Conservation (phyloP, 2,329 filamentous ascomycete species). For the Didymella exigua region DNA sequence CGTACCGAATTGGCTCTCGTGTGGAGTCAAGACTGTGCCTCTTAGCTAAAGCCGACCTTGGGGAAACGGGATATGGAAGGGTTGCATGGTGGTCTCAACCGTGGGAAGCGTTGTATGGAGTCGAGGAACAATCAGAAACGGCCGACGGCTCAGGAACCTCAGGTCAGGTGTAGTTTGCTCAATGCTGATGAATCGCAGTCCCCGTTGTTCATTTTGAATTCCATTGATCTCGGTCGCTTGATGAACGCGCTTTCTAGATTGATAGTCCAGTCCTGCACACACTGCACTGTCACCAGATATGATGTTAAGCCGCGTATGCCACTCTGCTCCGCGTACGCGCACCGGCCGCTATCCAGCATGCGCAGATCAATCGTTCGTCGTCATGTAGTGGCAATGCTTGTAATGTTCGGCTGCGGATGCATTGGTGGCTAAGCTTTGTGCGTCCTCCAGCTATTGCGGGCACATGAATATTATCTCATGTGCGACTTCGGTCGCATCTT, state of each 20-base stretch:
- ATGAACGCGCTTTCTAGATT: too few relatives aligned
- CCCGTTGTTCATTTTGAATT: too few relatives aligned
- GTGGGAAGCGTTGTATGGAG: too few relatives aligned
- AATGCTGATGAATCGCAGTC: neutral
- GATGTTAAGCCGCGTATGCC: neutral
- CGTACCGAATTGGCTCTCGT: too few relatives aligned
- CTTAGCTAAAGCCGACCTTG: too few relatives aligned
- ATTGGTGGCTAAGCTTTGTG: neutral
- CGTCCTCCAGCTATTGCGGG: neutral
- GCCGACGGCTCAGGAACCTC: neutral
- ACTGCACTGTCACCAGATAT: neutral
- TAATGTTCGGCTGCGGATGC: conserved; percentile 6
- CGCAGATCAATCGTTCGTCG: neutral
- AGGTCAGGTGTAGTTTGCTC: too few relatives aligned
- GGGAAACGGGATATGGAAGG: too few relatives aligned
- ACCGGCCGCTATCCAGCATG: neutral
- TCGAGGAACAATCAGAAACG: neutral
- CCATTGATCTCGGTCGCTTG: too few relatives aligned
- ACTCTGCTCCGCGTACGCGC: neutral
- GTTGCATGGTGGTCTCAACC: too few relatives aligned
- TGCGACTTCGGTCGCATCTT: neutral
- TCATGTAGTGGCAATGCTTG: neutral
- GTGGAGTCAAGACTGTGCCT: too few relatives aligned
- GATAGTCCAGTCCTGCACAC: neutral
- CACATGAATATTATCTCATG: neutral